Evolutionary conservation across 805 yeast genomes (phyloP), one percentile per base, ranked within the genome.

Genomic region (Ogataea neopini): DNA sequence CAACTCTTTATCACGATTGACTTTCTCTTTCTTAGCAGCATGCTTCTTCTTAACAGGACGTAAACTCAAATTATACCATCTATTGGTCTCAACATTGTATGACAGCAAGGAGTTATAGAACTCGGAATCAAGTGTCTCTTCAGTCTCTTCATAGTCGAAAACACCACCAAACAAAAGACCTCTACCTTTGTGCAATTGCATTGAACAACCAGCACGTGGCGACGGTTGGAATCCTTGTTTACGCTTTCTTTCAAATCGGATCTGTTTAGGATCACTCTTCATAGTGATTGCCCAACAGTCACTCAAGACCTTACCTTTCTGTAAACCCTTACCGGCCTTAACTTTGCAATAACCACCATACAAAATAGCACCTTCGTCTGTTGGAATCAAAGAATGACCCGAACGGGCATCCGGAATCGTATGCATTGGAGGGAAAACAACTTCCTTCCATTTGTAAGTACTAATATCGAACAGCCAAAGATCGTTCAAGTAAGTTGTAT

Each of bases 161-260:
- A 94, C 99, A 58, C 98, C 98, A 32, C 98, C 98, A 70, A 92
- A 94, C 61, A 91, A 60, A 8, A 92, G 77, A 48, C 97, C 97
- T 71, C 97, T 81, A 49, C 95, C 95, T 58, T 88, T 86, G 67
- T 92, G 98, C 54, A 76, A 76, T 8, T 83, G 90, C 84, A 92
- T 80, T 3, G 95, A 84, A 61, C 96, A 86, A 0, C 99, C 98
- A n/a, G 88, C 97, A 58, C 98, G 78, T 11, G 97, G 87, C 1
- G 92, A 80, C 3, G 97, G 97, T 51, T 84, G 90, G 63, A 84
- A 87, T 3, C 96, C 96, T 62, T 88, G 92, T 57, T 88, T 89
- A 51, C 88, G 80, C 55, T 96, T 79, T 62, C 97, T 76, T 68
- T 94, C 98, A 86, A 96, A 91, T 53, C 95, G 72, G 4, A 87